Conservation (phyloP, 805 yeast genomes). For the Metschnikowia proteae region DNA sequence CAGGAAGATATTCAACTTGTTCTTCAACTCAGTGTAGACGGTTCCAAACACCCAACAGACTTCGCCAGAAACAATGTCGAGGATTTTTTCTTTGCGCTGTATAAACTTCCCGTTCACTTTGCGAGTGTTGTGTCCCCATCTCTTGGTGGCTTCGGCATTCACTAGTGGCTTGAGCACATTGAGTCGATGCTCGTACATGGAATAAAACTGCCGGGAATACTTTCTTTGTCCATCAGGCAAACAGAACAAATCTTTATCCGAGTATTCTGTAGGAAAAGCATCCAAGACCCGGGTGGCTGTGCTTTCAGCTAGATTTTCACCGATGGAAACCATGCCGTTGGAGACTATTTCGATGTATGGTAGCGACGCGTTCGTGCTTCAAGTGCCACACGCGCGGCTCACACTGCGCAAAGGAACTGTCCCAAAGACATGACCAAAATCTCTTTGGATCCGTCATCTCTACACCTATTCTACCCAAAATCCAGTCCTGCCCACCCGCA, state of each 20-base stretch:
- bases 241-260: conserved; percentile 20
- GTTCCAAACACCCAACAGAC: conserved; percentile 87
- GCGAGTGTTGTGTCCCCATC: conserved; percentile 53
- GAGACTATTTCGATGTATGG: neutral
- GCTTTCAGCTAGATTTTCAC: conserved; percentile 4
- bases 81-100: conserved; percentile 35
- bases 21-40: conserved; percentile 74
- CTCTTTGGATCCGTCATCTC: conserved; percentile 25
- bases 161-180: conserved; percentile 32
- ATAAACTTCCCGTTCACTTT: conserved; percentile 32
- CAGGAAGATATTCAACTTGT: conserved; percentile 77
- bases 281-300: neutral
- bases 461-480: conserved; percentile 20
- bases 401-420: neutral
- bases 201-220: conserved; percentile 39
- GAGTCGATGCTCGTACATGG: conserved; percentile 42
- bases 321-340: conserved; percentile 8
- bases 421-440: conserved; percentile 26
- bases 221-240: conserved; percentile 22
- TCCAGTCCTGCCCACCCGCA: conserved; percentile 21
- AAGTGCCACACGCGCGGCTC: conserved; percentile 2
- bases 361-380: conserved; percentile 1
- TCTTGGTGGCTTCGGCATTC: conserved; percentile 28
- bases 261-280: conserved; percentile 6
- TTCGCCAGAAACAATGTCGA: conserved; percentile 60